phyloP scores from a whole-genome alignment of 345 rosid species.

The Barbarea vulgaris region DNA sequence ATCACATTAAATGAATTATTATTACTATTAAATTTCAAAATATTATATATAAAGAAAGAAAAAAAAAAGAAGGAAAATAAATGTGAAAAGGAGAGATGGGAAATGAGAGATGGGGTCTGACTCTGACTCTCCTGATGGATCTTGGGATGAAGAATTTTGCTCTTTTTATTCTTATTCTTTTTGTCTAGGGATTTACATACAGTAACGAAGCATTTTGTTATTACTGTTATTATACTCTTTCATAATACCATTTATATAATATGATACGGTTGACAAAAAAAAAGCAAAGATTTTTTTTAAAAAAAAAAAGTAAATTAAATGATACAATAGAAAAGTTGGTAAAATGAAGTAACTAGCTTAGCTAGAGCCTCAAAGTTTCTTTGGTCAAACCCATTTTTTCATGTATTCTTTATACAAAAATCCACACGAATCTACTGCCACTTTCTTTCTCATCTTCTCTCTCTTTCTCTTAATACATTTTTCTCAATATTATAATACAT shows the following conservation, averaged over 20 bases:
- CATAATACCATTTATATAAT: slow-evolving; percentile 20
- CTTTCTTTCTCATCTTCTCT: slow-evolving; percentile 25
- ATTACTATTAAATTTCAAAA: slow-evolving; percentile 24
- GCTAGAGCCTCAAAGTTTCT: slow-evolving; percentile 28
- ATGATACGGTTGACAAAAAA: slow-evolving; percentile 19
- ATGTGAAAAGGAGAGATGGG: slow-evolving; percentile 43
- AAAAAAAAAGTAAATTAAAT: slow-evolving; percentile 23
- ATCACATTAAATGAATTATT: slow-evolving; percentile 23
- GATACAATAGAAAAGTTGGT: slow-evolving; percentile 29
- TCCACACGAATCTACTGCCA: slow-evolving; percentile 30
- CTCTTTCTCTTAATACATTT: slow-evolving; percentile 7
- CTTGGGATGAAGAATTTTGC: slow-evolving; percentile 62
- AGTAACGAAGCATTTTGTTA: slow-evolving; percentile 30
- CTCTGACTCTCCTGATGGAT: slow-evolving; percentile 52
- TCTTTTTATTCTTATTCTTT: slow-evolving; percentile 55
- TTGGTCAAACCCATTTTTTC: slow-evolving; percentile 51
- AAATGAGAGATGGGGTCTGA: slow-evolving; percentile 47
- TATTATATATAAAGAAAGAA: not conserved
- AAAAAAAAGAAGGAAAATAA: slow-evolving; percentile 13
- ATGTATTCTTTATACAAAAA: slow-evolving; percentile 31
- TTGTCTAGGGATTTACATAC: slow-evolving; percentile 56
- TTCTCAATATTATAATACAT: not conserved
- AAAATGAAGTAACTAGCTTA: slow-evolving; percentile 38
- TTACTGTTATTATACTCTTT: slow-evolving; percentile 32
- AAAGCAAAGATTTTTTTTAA: no score